These are phyloP conservation scores for Didymella segeticola DNA, from an alignment of 2,329 filamentous ascomycete genomes.

Conservation along the genomic window DNA sequence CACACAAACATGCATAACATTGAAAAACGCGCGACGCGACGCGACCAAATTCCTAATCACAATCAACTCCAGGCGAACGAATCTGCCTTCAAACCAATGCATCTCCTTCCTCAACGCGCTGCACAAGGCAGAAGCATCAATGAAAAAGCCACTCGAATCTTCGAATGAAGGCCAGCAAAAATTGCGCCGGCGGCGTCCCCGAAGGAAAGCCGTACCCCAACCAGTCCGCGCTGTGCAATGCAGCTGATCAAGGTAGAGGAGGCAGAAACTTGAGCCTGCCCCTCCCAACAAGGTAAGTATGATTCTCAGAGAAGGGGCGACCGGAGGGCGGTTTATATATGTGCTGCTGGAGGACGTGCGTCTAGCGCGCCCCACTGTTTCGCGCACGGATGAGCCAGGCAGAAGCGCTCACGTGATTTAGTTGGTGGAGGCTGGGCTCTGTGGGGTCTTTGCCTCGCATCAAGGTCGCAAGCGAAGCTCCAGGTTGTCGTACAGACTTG, in stretches of 20 bases:
- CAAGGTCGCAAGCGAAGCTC: neutral
- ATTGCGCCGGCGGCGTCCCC: conserved; percentile 44
- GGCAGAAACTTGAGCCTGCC: conserved; percentile 41
- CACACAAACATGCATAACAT: neutral
- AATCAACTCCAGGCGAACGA: too few relatives aligned
- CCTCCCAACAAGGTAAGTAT: conserved; percentile 46
- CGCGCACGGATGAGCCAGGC: neutral
- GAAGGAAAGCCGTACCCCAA: conserved; percentile 43
- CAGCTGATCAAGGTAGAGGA: conserved; percentile 39
- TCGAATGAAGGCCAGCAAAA: conserved; percentile 34
- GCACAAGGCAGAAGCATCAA: conserved; percentile 42
- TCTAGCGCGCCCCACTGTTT: neutral
- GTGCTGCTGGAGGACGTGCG: neutral
- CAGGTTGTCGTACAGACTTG: neutral
- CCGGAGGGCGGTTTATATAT: neutral
- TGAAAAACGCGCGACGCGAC: neutral
- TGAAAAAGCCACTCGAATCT: conserved; percentile 45
- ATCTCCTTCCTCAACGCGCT: conserved; percentile 47
- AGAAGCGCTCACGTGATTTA: neutral
- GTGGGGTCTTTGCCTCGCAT: neutral
- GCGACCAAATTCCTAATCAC: too few relatives aligned
- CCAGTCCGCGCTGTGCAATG: conserved; percentile 49
- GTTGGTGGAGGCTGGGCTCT: neutral
- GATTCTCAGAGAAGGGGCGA: conserved; percentile 5
- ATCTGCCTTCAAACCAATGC: too few relatives aligned